Percentiles rank a stretch among this genome's conserved stretches.
phyloP scores from a whole-genome alignment of 768 basidiomycete genomes.

The Symmetrospora coprosmae region DNA sequence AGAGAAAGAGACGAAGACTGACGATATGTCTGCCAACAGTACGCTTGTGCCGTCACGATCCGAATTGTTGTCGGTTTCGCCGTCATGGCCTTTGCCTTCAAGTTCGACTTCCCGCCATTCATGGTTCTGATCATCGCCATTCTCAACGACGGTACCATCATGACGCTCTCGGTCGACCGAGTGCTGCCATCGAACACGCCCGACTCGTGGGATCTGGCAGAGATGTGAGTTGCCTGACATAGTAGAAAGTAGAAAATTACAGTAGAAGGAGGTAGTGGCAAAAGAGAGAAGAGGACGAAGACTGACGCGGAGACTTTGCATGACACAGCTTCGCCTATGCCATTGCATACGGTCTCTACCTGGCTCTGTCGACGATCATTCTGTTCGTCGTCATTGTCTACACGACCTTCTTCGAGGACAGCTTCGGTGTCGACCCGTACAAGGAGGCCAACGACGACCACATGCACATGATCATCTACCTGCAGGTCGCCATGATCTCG shows the following conservation, averaged over 20 bases:
- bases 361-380: conserved; percentile 60
- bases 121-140: conserved; percentile 98
- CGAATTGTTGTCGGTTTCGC: conserved; percentile 98
- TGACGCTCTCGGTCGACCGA: conserved; percentile 83
- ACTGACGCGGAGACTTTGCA: not conserved
- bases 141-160: conserved; percentile 96
- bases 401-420: conserved; percentile 76
- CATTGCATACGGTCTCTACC: conserved; percentile 84
- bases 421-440: conserved; percentile 57
- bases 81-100: conserved; percentile 85
- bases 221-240: conserved; percentile 44
- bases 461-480: conserved; percentile 71
- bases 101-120: conserved; percentile 98
- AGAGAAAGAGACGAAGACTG: not conserved
- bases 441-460: conserved; percentile 32
- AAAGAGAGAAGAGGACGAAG: no score
- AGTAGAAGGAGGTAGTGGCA: not conserved
- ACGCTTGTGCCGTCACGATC: conserved; percentile 51
- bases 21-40: not conserved
- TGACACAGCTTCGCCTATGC: conserved; percentile 58
- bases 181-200: conserved; percentile 84
- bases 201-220: conserved; percentile 87
- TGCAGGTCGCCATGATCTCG: conserved; percentile 96
- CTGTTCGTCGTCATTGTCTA: conserved; percentile 53
- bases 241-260: not conserved